Base-by-base conservation (phyloP, 768 basidiomycete species). In the Gelatoporia subvermispora region DNA sequence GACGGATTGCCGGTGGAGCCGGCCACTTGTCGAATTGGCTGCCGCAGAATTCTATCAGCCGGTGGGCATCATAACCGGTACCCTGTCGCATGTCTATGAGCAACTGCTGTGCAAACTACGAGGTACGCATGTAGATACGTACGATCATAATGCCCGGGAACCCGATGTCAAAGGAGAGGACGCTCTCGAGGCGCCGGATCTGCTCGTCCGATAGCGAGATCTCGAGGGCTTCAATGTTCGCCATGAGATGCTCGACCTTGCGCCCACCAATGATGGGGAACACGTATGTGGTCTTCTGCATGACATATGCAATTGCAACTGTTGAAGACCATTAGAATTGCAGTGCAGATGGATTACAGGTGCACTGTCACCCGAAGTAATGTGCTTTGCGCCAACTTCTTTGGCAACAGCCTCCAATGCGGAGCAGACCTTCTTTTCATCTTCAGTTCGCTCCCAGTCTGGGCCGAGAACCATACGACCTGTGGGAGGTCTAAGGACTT, bases 301-400 rank as follows among this genome's bases (percentile, higher is more conserved):
- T 64, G 8, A 81, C 62, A 50, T 78, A 80, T 10, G 77, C 76
- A 49, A 81, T 74, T 7, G 77, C 76, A 2, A 78, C 75, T 74
- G 36, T 16, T 24, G 8, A 40, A 8, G 10, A n/a, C 15, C 16
- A 35, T 43, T n/a, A 31, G 31, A 10, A 28, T 21, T 16, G 13
- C 13, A 28, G 1, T 17, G 2, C 18, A 28, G 18, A 3, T 15
- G 16, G 3, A 41, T 25, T 5, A 35, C 23, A 36, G n/a, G 2
- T 35, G 22, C 36, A 13, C 28, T 59, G 67, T 45, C 50, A 76
- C 76, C 73, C 21, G 79, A 64, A 5, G 72, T 72, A 52, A 82
- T 67, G 42, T 63, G 61, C 54, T 74, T 68, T 3, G 71, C 70
- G 0, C 78, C 78, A 7, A 79, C 65, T 52, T 81, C 72, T 11